Conservation (phyloP, 2,329 filamentous ascomycete species). For the Polytolypa hystricis region DNA sequence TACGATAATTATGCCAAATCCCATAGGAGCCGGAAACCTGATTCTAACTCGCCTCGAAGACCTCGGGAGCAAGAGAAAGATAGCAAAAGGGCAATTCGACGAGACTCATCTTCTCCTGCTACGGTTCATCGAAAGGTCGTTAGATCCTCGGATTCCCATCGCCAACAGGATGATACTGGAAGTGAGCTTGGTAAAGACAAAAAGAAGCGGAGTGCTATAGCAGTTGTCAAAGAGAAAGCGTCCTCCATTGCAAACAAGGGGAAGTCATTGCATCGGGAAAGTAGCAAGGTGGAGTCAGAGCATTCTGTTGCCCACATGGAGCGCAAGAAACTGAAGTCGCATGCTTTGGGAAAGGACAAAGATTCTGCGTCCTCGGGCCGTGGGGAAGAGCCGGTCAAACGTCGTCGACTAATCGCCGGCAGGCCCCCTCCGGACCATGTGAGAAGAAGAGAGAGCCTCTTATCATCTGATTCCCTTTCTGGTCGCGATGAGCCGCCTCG, state of each 20-base stretch:
- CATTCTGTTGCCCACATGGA: conserved; percentile 21
- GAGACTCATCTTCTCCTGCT: conserved; percentile 31
- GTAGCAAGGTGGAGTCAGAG: conserved; percentile 20
- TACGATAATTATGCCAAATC: conserved; percentile 28
- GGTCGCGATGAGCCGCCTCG: conserved; percentile 27
- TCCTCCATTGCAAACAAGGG: conserved; percentile 12
- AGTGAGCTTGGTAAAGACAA: conserved; percentile 17
- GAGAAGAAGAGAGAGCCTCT: conserved; percentile 23
- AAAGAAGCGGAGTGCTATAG: conserved; percentile 4
- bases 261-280: conserved; percentile 17
- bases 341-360: conserved; percentile 18
- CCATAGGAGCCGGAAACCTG: conserved; percentile 24
- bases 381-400: conserved; percentile 27
- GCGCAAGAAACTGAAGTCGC: conserved; percentile 20
- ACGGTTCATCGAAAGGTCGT: conserved; percentile 20
- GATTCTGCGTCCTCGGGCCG: conserved; percentile 19
- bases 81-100: conserved; percentile 21
- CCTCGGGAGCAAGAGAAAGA: conserved; percentile 31
- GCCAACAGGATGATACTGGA: conserved; percentile 15
- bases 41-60: conserved; percentile 24
- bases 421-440: conserved; percentile 28
- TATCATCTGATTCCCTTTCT: conserved; percentile 31
- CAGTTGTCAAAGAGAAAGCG: conserved; percentile 16
- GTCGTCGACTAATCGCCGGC: conserved; percentile 31
- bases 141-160: conserved; percentile 21